A percentile compares a stretch with the other conserved stretches of the same genome.
phyloP scores from a whole-genome alignment of 306 rosid genomes.

The Citrullus colocynthis region DNA sequence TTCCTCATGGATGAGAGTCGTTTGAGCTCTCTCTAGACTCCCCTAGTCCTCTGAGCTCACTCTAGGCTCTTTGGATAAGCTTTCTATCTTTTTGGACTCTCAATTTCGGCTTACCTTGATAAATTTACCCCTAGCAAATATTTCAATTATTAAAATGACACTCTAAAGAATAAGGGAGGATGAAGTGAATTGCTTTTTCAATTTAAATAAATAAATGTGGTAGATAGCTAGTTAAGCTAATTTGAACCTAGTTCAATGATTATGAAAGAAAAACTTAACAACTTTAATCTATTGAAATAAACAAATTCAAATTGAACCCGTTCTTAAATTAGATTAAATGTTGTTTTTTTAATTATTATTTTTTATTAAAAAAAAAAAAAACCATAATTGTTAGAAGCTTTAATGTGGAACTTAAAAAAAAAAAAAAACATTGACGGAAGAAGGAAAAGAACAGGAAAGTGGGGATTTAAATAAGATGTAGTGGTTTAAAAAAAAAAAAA shows the following conservation, averaged over 20 bases:
- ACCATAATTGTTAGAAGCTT: background rate
- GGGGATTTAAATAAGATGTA: background rate
- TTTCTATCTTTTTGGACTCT: too few species aligned
- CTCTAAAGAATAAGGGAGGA: background rate
- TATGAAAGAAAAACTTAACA: background rate
- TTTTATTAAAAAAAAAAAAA: too few species aligned
- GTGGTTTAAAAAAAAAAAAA: background rate
- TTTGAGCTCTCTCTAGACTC: too few species aligned
- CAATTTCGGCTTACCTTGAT: too few species aligned
- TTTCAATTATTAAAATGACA: too few species aligned
- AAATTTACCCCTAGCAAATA: too few species aligned
- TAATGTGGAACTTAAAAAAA: background rate
- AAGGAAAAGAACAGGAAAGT: background rate
- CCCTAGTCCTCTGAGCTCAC: too few species aligned
- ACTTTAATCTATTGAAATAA: background rate
- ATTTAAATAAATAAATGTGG: background rate
- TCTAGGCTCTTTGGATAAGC: too few species aligned
- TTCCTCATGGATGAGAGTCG: too few species aligned
- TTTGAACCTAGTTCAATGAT: background rate
- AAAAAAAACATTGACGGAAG: background rate
- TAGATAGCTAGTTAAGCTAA: background rate
- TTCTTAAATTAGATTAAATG: background rate
- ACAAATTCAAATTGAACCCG: background rate
- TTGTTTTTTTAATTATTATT: background rate
- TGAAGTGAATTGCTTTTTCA: background rate